These are phyloP conservation scores for Curvularia sp. DNA, from an alignment of 2,329 filamentous ascomycete genomes.

Conservation along the genomic window DNA sequence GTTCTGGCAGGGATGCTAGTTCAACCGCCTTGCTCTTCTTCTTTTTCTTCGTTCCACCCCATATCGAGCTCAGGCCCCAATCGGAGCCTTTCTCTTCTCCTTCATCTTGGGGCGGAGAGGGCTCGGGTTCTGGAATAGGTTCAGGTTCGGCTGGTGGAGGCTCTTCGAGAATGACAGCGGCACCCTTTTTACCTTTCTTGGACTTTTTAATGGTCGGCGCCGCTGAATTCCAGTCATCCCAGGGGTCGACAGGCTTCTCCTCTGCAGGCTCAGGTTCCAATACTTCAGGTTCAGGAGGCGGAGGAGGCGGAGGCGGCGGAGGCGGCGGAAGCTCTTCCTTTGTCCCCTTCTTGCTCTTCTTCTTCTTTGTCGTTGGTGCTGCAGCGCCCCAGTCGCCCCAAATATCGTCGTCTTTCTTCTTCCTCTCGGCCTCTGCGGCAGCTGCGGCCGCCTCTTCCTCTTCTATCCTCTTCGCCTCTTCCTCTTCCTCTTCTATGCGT, in stretches of 20 bases:
- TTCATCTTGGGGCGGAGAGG: slow-evolving; percentile 41
- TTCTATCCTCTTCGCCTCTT: slow-evolving; percentile 31
- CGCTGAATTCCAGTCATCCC: slow-evolving; percentile 39
- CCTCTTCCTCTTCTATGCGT: slow-evolving; percentile 35
- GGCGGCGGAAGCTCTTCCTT: slow-evolving; percentile 36
- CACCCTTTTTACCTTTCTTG: slow-evolving; percentile 46
- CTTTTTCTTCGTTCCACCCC: slow-evolving; percentile 57
- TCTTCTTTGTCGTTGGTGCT: slow-evolving; percentile 36
- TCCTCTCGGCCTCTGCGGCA: slow-evolving; percentile 34
- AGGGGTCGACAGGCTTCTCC: slow-evolving; percentile 32
- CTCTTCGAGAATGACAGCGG: slow-evolving; percentile 53
- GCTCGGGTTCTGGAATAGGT: slow-evolving; percentile 30
- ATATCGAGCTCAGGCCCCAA: slow-evolving; percentile 48
- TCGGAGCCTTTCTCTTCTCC: slow-evolving; percentile 45
- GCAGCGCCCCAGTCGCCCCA: slow-evolving; percentile 45
- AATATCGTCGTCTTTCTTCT: slow-evolving; percentile 48
- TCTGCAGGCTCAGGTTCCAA: slow-evolving; percentile 40
- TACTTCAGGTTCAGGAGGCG: slow-evolving; percentile 44
- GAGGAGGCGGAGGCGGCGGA: slow-evolving; percentile 43
- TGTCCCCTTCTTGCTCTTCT: slow-evolving; percentile 44
- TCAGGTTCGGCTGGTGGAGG: slow-evolving; percentile 28
- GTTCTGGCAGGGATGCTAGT: slow-evolving; percentile 42
- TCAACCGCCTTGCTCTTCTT: slow-evolving; percentile 54
- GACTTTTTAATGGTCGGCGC: slow-evolving; percentile 32
- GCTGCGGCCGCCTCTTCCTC: slow-evolving; percentile 38